Base-by-base conservation (phyloP, 768 basidiomycete genomes). In the Thelephora ganbajun region DNA sequence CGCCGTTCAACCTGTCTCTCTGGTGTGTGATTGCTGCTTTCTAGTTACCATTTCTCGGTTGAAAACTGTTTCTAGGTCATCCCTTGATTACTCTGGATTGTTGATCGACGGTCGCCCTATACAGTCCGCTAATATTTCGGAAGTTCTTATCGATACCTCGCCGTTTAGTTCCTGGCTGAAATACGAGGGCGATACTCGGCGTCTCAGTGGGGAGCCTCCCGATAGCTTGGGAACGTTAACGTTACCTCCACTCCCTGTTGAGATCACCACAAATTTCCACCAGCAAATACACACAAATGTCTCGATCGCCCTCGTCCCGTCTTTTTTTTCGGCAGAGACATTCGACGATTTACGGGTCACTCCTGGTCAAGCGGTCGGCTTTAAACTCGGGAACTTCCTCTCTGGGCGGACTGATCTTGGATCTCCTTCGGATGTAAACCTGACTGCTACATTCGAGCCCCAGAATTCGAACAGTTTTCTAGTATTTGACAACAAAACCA, bases 161-260 rank as follows among this genome's bases (percentile, higher is more conserved):
- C 61, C 63, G 26, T 75, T 71, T 67, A 57, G 62, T 53, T 55
- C 55, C 44, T 84, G 82, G 81, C 63, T 86, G 26, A 61, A 66
- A 33, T 86, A 82, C 54, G 77, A 92, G 53, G 54, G 59, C 13
- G 56, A 48, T 9, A 76, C 64, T 47, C 69, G 71, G 50, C 77
- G 72, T 4, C 65, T 94, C 23, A 76, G 70, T 51, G 91, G 90
- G 5, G 67, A 69, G 5, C 73, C 80, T n/a, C 79, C 76, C 1
- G 62, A 61, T 26, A 66, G 68, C 46, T 60, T 68, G 36, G 59
- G 51, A 47, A 60, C 55, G 11, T 34, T 35, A 7, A 53, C 63
- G 9, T 66, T 59, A 35, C 63, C 65, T 18, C 51, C 59, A 2
- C 66, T 89, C n/a, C 76, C 80, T 11, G 73, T 85, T 26, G 74